Evolutionary conservation across 768 basidiomycete genomes (phyloP).

Genomic region (Coprinellus aureogranulatus): DNA sequence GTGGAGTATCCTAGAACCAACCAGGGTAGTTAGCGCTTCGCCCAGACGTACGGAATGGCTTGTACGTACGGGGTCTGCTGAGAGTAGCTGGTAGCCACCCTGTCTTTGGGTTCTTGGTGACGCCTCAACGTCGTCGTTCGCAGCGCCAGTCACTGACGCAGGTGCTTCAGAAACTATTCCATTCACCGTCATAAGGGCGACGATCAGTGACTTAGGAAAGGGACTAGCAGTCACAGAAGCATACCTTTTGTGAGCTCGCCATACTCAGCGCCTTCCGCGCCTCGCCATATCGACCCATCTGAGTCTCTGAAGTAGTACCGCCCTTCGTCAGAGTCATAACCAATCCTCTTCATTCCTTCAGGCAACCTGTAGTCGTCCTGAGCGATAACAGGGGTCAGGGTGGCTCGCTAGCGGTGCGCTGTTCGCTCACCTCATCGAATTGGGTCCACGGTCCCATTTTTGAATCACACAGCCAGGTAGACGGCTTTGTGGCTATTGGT

Average conservation of each 20-base stretch:
- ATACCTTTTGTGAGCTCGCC: conserved; percentile 53
- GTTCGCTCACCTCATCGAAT: conserved; percentile 40
- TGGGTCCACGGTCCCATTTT: conserved; percentile 44
- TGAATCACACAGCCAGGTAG: neutral
- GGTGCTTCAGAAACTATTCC: conserved; percentile 33
- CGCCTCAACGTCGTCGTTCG: conserved; percentile 53
- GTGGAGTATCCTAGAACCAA: conserved; percentile 19
- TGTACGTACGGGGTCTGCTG: conserved; percentile 52
- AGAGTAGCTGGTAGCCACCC: conserved; percentile 57
- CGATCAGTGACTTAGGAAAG: neutral
- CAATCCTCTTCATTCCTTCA: conserved; percentile 63
- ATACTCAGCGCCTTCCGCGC: conserved; percentile 61
- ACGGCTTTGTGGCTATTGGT: neutral
- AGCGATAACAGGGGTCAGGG: neutral
- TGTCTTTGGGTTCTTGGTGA: conserved; percentile 40
- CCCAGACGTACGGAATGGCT: too few species aligned
- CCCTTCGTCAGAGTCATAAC: conserved; percentile 72
- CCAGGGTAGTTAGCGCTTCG: too few species aligned
- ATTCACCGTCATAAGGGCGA: conserved; percentile 1
- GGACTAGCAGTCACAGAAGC: conserved; percentile 10
- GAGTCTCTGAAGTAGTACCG: conserved; percentile 62
- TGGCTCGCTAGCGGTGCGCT: neutral
- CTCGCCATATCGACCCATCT: conserved; percentile 54
- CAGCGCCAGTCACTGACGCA: conserved; percentile 13
- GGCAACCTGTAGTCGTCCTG: conserved; percentile 54